These are phyloP conservation scores for Trichomonascaceae sp. DNA, from an alignment of 1,139 yeast genomes.

Conservation along the genomic window DNA sequence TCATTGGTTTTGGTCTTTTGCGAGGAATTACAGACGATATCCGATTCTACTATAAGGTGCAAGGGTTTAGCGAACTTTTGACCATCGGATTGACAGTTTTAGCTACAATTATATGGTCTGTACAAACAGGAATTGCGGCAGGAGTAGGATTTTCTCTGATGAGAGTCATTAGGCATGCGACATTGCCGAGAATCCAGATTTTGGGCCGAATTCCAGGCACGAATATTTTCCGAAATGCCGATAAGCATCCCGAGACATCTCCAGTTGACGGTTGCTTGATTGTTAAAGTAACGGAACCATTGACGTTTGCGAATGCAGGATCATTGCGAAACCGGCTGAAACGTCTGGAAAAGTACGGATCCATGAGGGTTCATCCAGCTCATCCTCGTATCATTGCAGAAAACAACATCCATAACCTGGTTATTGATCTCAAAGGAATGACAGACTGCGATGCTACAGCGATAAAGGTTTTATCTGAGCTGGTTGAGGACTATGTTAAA, in stretches of 20 bases:
- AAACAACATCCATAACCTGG: constrained; percentile 56
- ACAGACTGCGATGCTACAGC: constrained; percentile 84
- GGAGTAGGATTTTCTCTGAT: constrained; percentile 79
- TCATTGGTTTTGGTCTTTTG: constrained; percentile 69
- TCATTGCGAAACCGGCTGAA: constrained; percentile 71
- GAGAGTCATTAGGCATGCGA: constrained; percentile 77
- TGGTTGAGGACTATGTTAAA: constrained; percentile 46
- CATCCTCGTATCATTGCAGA: constrained; percentile 50
- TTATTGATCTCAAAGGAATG: constrained; percentile 85
- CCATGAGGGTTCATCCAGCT: constrained; percentile 80
- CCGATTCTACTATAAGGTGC: constrained; percentile 62
- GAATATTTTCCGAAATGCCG: constrained; percentile 71
- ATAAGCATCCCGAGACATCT: constrained; percentile 42
- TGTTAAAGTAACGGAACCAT: constrained; percentile 85
- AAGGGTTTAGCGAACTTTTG: constrained; percentile 70
- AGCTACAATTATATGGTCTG: constrained; percentile 73
- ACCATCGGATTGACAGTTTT: constrained; percentile 68
- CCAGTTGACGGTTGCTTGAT: constrained; percentile 82
- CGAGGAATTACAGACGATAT: constrained; percentile 87
- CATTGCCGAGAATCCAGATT: constrained; percentile 84
- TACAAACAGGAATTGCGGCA: constrained; percentile 82
- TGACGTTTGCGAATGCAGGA: constrained; percentile 85
- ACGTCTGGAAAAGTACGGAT: constrained; percentile 79
- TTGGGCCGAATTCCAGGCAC: constrained; percentile 79
- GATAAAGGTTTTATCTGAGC: constrained; percentile 61